These are phyloP conservation scores for Xylaria arbuscula DNA, from an alignment of 2,329 filamentous ascomycete species.

Conservation along the genomic window DNA sequence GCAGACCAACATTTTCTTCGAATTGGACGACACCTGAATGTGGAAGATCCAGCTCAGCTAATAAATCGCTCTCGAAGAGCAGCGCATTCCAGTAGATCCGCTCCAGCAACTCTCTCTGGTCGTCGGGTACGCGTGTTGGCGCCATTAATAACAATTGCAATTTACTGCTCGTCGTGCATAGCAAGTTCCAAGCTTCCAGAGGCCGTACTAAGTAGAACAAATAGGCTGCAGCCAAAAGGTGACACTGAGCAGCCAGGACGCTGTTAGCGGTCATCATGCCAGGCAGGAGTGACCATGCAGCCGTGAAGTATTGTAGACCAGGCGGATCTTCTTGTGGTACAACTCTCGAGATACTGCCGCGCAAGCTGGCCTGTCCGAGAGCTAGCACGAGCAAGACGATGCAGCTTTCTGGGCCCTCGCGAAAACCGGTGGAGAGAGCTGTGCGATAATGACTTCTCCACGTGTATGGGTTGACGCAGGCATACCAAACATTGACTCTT, in stretches of 20 bases:
- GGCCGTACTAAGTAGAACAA: slow-evolving; percentile 85
- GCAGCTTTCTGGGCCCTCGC: slow-evolving; percentile 83
- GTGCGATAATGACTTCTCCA: slow-evolving; percentile 81
- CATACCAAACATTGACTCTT: slow-evolving; percentile 86
- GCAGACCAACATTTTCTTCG: slow-evolving; percentile 82
- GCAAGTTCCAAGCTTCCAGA: slow-evolving; percentile 83
- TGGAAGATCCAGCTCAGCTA: slow-evolving; percentile 82
- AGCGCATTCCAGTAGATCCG: slow-evolving; percentile 87
- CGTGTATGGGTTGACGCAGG: slow-evolving; percentile 83
- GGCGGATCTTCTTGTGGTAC: slow-evolving; percentile 76
- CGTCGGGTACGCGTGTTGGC: slow-evolving; percentile 74
- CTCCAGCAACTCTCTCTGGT: slow-evolving; percentile 78
- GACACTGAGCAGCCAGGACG: slow-evolving; percentile 81
- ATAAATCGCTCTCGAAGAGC: slow-evolving; percentile 82
- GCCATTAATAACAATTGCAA: slow-evolving; percentile 81
- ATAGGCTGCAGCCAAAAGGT: slow-evolving; percentile 83
- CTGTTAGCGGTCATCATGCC: slow-evolving; percentile 84
- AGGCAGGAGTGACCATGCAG: slow-evolving; percentile 81
- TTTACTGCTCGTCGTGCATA: slow-evolving; percentile 84
- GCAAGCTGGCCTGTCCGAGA: slow-evolving; percentile 78
- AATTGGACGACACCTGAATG: slow-evolving; percentile 86
- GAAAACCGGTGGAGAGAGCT: slow-evolving; percentile 79
- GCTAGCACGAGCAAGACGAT: slow-evolving; percentile 82
- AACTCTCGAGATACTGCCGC: slow-evolving; percentile 80
- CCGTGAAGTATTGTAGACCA: slow-evolving; percentile 81